Evolutionary conservation across 1,139 yeast species (phyloP), one percentile per base, ranked within the genome.

Genomic region (Candida tetrigidarum): DNA sequence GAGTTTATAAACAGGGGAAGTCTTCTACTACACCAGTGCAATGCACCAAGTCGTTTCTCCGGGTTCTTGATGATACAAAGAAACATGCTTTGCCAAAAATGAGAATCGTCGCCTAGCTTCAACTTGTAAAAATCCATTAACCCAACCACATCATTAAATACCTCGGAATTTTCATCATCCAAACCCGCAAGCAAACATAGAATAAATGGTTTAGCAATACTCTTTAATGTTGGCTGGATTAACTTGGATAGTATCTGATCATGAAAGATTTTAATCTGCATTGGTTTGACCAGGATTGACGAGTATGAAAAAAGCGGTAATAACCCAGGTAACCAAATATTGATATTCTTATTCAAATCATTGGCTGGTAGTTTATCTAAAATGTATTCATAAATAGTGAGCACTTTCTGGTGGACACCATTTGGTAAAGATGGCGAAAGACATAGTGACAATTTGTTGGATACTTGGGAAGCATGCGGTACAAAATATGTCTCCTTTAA

Each of bases 351-450:
- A 41, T 84, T 80, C 39, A 86, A 64, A 1, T 75, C 60, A 2
- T 76, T 79, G 0, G 61, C 55, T 0, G 86, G 81, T 23, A 92
- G 66, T 19, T 82, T 76, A 32, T 74, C 76, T 64, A 93, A 89
- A 3, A 92, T 80, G 44, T 74, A 69, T 33, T 80, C 82, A 60
- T 92, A 93, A 0, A 92, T 80, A 49, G 84, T 90, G 37, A 93
- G 67, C 0, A 97, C 78, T 62, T 90, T 92, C 55, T 86, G 89
- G 60, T 95, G 99, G 1, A 95, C 99, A 5, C 99, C 99, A 45
- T 96, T 88, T 0, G 99, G 99, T 19, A 93, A 72, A 39, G 75
- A 74, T 0, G 96, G 84, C 4, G 92, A 82, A 34, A 93, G 68
- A 53, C 99, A 93, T 44, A 80, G 74, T 1, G 81, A 76, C 54